Evolutionary conservation across 805 yeast genomes (phyloP).

Genomic region (Scheffersomyces ergatensis): DNA sequence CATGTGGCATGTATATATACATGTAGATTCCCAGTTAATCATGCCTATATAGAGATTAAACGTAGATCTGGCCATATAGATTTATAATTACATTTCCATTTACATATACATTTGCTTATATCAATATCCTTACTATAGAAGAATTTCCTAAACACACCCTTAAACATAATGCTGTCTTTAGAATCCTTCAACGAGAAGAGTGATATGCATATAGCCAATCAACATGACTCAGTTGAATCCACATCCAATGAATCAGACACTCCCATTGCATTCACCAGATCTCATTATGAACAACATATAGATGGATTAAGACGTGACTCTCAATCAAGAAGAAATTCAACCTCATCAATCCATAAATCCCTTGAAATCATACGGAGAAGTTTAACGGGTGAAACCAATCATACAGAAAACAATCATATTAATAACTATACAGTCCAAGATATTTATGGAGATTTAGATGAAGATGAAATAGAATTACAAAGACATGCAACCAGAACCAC

Average conservation of each 20-base stretch:
- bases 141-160: no score
- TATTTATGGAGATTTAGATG: conserved; percentile 30
- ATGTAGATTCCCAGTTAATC: no score
- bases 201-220: not conserved
- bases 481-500: conserved; percentile 31
- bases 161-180: not conserved
- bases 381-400: conserved; percentile 9
- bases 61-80: no score
- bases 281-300: conserved; percentile 5
- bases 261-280: conserved; percentile 13
- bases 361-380: conserved; percentile 16
- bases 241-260: conserved; percentile 12
- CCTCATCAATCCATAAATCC: conserved; percentile 11
- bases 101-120: no score
- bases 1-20: no score
- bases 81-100: no score
- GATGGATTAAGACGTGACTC: conserved; percentile 1
- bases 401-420: conserved; percentile 2
- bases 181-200: not conserved
- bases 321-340: conserved; percentile 14
- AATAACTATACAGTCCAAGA: conserved; percentile 20
- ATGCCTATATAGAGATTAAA: no score
- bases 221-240: not conserved
- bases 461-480: conserved; percentile 25
- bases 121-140: no score